Conservation (phyloP, 1,284 basidiomycete genomes). For the Microbotryum lychnidis-dioicae region DNA sequence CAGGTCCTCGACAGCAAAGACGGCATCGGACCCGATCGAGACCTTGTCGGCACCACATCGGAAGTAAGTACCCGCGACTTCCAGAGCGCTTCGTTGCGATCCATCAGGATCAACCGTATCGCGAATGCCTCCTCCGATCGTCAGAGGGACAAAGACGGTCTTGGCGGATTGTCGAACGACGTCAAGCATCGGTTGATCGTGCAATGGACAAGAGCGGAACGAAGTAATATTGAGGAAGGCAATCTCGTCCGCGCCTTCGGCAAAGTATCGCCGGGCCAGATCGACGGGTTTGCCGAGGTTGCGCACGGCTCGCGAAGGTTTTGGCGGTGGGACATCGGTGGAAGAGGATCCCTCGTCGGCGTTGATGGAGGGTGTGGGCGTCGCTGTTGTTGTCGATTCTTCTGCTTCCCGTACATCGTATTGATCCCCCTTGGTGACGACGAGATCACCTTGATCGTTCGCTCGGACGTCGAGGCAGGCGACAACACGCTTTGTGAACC, state of each 20-base stretch:
- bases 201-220: constrained; percentile 89
- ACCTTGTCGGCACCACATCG: constrained; percentile 97
- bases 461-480: constrained; percentile 97
- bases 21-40: constrained; percentile 91
- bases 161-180: constrained; percentile 85
- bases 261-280: constrained; percentile 78
- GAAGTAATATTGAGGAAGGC: constrained; percentile 99
- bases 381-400: constrained; percentile 43
- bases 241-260: constrained; percentile 87
- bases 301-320: constrained; percentile 59
- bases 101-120: constrained; percentile 94
- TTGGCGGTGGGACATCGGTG: constrained; percentile 16
- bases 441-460: constrained; percentile 92
- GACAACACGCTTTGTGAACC: constrained; percentile 86
- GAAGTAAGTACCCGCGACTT: constrained; percentile 95
- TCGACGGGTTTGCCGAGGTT: constrained; percentile 97
- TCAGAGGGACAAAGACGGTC: constrained; percentile 92
- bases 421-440: constrained; percentile 98
- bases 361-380: constrained; percentile 25
- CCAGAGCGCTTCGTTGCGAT: constrained; percentile 71
- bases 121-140: constrained; percentile 97
- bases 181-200: constrained; percentile 96
- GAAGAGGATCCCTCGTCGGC: constrained; percentile 30
- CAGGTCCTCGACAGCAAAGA: constrained; percentile 81
- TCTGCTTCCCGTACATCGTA: constrained; percentile 84